Evolutionary conservation across 2,329 filamentous ascomycete genomes (phyloP).

Genomic region (Epichloe brachyelytri): DNA sequence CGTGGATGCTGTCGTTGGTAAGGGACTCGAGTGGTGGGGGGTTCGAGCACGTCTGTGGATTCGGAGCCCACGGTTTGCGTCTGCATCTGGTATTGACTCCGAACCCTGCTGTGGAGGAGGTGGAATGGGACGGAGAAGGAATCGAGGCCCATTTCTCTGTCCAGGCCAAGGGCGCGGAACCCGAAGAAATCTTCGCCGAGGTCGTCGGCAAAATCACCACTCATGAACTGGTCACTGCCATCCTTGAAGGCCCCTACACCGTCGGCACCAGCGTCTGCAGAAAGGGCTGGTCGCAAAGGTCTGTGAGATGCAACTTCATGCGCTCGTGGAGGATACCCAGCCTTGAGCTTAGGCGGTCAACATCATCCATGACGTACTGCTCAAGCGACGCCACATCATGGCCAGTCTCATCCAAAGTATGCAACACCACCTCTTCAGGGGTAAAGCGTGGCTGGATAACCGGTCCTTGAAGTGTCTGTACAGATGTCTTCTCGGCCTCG

Average conservation of each 20-base stretch:
- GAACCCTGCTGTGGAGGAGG: slow-evolving; percentile 81
- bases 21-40: slow-evolving; percentile 63
- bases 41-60: slow-evolving; percentile 49
- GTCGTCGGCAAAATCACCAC: slow-evolving; percentile 94
- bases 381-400: slow-evolving; percentile 73
- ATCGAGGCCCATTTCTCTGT: slow-evolving; percentile 78
- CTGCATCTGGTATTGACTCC: slow-evolving; percentile 72
- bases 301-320: slow-evolving; percentile 86
- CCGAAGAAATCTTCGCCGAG: slow-evolving; percentile 98
- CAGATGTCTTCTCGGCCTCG: slow-evolving; percentile 65
- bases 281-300: slow-evolving; percentile 84
- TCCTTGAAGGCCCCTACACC: slow-evolving; percentile 89
- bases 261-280: slow-evolving; percentile 60
- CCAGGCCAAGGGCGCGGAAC: slow-evolving; percentile 87
- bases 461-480: slow-evolving; percentile 28
- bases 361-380: slow-evolving; percentile 78
- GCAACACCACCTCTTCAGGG: slow-evolving; percentile 74
- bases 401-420: slow-evolving; percentile 74
- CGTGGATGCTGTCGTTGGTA: slow-evolving; percentile 61
- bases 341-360: slow-evolving; percentile 73
- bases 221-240: slow-evolving; percentile 91
- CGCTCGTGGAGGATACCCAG: slow-evolving; percentile 79
- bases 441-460: slow-evolving; percentile 55
- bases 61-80: slow-evolving; percentile 46
- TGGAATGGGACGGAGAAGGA: slow-evolving; percentile 87